Base-by-base conservation (phyloP, 1,284 basidiomycete species). In the Melampsora americana region DNA sequence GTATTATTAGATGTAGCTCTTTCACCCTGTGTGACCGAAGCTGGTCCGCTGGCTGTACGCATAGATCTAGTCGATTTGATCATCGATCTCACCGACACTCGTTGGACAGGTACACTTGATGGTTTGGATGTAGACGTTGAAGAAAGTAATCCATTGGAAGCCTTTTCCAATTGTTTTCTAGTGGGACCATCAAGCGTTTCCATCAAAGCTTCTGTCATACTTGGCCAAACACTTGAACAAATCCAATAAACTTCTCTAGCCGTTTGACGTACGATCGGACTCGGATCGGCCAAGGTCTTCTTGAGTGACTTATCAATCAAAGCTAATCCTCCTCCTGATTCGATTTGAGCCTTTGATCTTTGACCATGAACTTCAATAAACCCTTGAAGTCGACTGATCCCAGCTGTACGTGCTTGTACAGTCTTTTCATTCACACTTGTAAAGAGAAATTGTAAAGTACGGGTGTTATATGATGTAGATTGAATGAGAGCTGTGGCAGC, bases 151-250 rank as follows among this genome's bases (percentile, higher is more conserved):
- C 92, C 90, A 80, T 90, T 90, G 0, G 86, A 88, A 68, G 72
- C 72, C 83, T 90, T 94, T 81, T 95, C 92, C 26, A 99, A 84
- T 82, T 93, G 90, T 84, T 92, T 96, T 79, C 88, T 87, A 2
- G 89, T 89, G 0, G 84, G 83, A 0, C 86, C 79, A 81, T 98
- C 95, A 72, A 98, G 84, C 1, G 85, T 81, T 48, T 88, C 87
- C 72, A 94, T 80, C 72, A 99, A 87, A 1, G 82, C 81, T 26
- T 83, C 82, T 20, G 88, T 93, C 74, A 87, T 86, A 28, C 89
- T 88, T 39, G 87, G 86, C 92, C 93, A 98, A 11, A 92, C 83
- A 4, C 83, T 82, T 69, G 93, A 86, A 80, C 92, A 93, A 30
- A 85, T 84, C 93, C 93, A 97, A 83, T 92, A 99, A 2, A 87